Conservation (phyloP, 2,329 filamentous ascomycete species). For the Penicillium sumatraense region DNA sequence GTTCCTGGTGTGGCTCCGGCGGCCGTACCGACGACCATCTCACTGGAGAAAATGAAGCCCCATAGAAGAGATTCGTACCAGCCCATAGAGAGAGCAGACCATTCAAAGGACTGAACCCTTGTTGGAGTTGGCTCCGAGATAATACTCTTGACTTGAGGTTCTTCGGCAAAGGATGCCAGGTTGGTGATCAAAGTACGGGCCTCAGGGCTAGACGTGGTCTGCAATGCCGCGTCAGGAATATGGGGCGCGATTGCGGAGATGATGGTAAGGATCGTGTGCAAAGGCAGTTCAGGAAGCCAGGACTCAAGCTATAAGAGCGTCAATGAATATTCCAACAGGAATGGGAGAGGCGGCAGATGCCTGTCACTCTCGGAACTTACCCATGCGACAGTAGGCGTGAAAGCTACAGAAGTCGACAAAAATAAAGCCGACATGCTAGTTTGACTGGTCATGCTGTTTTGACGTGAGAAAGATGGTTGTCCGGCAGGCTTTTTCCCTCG, state of each 20-base stretch:
- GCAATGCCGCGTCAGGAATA: constrained; percentile 54
- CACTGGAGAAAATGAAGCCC: constrained; percentile 88
- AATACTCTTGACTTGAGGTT: constrained; percentile 69
- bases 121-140: constrained; percentile 70
- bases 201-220: constrained; percentile 42
- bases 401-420: constrained; percentile 59
- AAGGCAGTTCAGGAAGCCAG: constrained; percentile 88
- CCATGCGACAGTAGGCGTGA: constrained; percentile 80
- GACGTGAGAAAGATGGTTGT: constrained; percentile 79
- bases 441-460: constrained; percentile 86
- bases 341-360: background rate
- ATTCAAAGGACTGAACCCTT: constrained; percentile 88
- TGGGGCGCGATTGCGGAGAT: constrained; percentile 65
- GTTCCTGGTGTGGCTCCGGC: constrained; percentile 70
- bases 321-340: constrained; percentile 12
- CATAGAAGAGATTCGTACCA: constrained; percentile 97
- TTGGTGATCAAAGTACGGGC: constrained; percentile 48
- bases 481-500: constrained; percentile 93
- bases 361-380: constrained; percentile 42
- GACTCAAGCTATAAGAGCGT: constrained; percentile 69
- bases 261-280: constrained; percentile 82
- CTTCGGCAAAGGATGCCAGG: constrained; percentile 49
- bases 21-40: constrained; percentile 69
- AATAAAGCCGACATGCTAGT: constrained; percentile 65
- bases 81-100: constrained; percentile 85